Percentiles rank a stretch among this genome's conserved stretches.
phyloP scores from a whole-genome alignment of 257 asterid species.

The Schizonepeta tenuifolia region DNA sequence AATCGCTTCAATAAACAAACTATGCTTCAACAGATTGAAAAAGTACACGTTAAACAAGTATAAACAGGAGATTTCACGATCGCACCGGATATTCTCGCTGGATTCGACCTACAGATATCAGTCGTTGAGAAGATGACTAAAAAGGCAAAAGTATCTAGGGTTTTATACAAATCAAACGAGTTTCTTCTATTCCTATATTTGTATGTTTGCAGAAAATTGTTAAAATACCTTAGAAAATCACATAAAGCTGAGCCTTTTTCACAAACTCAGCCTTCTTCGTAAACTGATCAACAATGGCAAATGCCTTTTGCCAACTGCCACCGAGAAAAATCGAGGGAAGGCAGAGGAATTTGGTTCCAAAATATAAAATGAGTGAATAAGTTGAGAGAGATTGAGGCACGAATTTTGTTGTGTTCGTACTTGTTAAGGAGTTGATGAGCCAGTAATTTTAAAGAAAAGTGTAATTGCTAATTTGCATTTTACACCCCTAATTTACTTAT shows the following conservation, averaged over 20 bases:
- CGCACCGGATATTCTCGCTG: not conserved
- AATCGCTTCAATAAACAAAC: not conserved
- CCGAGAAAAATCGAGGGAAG: not conserved
- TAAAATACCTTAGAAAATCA: not conserved
- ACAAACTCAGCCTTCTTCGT: not conserved
- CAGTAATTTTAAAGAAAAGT: not conserved
- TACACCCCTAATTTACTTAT: not conserved
- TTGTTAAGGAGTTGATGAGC: not conserved
- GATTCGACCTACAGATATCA: not conserved
- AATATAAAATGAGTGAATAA: not conserved
- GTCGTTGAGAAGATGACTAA: not conserved
- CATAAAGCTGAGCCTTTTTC: not conserved
- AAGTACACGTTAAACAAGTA: not conserved
- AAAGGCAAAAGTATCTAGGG: constrained; percentile 5
- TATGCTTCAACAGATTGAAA: not conserved
- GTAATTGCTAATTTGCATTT: not conserved
- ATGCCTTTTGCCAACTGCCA: not conserved
- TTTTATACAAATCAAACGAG: not conserved
- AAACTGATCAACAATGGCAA: not conserved
- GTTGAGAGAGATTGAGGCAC: not conserved
- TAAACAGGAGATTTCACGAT: constrained; percentile 4
- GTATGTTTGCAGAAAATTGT: not conserved
- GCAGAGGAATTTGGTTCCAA: not conserved
- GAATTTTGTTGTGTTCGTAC: constrained; percentile 1
- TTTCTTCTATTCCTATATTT: not conserved